A percentile compares a stretch with the other conserved stretches of the same genome.
These are phyloP conservation scores for Phytophthora pluvialis DNA, from an alignment of 352 stramenopile genomes.

Conservation along the genomic window DNA sequence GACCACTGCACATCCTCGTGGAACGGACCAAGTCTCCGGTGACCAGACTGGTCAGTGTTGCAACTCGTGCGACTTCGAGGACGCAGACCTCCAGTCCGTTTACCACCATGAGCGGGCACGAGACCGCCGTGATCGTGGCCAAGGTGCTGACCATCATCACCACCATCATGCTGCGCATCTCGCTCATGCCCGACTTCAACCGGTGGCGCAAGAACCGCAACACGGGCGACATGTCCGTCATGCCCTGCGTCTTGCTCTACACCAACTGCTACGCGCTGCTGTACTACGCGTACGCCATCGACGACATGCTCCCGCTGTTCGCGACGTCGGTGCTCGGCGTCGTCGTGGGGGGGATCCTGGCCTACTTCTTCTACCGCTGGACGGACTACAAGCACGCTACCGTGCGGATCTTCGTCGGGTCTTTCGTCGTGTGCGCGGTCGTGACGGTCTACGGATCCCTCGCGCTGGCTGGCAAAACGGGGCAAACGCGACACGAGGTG, in stretches of 20 bases:
- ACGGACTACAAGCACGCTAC: slow-evolving; percentile 33
- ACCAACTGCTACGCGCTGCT: slow-evolving; percentile 38
- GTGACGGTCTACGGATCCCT: slow-evolving; percentile 41
- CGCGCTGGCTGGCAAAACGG: slow-evolving; percentile 29
- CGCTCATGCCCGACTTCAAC: slow-evolving; percentile 43
- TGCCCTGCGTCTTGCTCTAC: slow-evolving; percentile 39
- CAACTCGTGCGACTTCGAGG: slow-evolving; percentile 1
- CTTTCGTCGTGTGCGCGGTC: slow-evolving; percentile 29
- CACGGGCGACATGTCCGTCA: slow-evolving; percentile 43
- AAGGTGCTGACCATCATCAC: slow-evolving; percentile 39
- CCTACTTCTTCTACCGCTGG: slow-evolving; percentile 50
- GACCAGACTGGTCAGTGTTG: neutral
- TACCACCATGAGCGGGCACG: slow-evolving; percentile 21
- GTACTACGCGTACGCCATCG: slow-evolving; percentile 56
- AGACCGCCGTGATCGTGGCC: slow-evolving; percentile 25
- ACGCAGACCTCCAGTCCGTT: neutral
- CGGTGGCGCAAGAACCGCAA: slow-evolving; percentile 34
- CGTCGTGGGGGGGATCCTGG: slow-evolving; percentile 40
- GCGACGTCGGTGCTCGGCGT: slow-evolving; percentile 46
- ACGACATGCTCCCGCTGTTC: slow-evolving; percentile 56
- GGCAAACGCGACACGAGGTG: slow-evolving; percentile 28
- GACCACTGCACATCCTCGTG: slow-evolving; percentile 29
- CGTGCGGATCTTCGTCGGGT: slow-evolving; percentile 33
- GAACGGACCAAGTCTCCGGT: neutral
- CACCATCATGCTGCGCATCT: slow-evolving; percentile 36